A percentile compares a stretch with the other conserved stretches of the same genome.
Conservation (phyloP, 768 basidiomycete species). For the Chalciporus sphaerocephalus region DNA sequence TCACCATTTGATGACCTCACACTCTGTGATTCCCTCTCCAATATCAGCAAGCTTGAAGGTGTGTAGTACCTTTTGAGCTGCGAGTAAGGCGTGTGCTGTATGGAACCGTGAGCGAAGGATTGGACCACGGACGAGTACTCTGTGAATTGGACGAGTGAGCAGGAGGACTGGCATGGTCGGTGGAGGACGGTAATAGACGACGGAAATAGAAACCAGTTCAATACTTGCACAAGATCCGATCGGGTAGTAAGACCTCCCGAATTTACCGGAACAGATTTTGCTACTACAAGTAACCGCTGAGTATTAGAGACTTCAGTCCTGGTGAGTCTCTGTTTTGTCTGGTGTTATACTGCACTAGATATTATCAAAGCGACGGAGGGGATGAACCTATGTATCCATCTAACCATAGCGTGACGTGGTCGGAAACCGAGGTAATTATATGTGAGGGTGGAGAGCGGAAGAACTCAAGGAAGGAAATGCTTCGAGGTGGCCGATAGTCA, state of each 20-base stretch:
- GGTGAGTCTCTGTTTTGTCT: no score
- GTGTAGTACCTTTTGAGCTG: slow-evolving; percentile 39
- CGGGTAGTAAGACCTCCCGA: background rate
- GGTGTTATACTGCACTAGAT: no score
- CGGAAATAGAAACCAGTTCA: background rate
- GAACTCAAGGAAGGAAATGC: no score
- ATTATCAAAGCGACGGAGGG: no score
- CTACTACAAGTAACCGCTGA: no score
- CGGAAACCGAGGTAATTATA: no score
- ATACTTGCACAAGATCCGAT: background rate
- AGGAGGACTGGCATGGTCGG: background rate
- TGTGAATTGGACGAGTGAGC: background rate
- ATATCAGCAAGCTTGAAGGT: slow-evolving; percentile 81
- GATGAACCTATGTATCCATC: no score
- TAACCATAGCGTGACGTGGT: no score
- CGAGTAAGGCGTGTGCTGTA: slow-evolving; percentile 27
- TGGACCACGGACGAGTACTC: slow-evolving; percentile 22
- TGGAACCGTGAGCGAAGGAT: slow-evolving; percentile 36
- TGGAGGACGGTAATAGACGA: background rate
- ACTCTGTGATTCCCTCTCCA: slow-evolving; percentile 89
- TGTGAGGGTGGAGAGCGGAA: no score
- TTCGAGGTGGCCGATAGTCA: no score
- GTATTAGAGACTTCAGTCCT: no score
- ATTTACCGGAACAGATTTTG: no score
- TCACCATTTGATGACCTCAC: slow-evolving; percentile 83